Evolutionary conservation across 192 early-diverging fungal species (phyloP).

Genomic region (Coemansia sp.): DNA sequence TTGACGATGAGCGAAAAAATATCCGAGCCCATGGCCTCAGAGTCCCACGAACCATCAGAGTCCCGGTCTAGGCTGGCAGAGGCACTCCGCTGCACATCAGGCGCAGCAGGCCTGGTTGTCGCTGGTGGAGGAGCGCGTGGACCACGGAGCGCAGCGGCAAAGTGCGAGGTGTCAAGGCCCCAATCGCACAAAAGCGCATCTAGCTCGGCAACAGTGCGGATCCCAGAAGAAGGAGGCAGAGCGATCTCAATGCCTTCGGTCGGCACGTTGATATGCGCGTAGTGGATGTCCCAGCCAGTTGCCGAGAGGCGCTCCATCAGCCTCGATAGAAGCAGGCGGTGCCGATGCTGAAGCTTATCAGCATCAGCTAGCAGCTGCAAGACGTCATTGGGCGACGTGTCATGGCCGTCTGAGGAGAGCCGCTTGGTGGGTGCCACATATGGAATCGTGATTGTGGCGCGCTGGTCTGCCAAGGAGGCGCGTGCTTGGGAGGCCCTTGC

Average conservation of each 20-base stretch:
- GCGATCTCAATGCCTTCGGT: constrained; percentile 30
- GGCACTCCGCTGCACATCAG: not conserved
- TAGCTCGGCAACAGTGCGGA: constrained; percentile 18
- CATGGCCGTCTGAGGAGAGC: not conserved
- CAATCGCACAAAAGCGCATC: constrained; percentile 37
- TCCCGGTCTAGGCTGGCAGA: not conserved
- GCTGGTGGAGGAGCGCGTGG: constrained; percentile 4
- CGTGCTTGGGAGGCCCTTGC: constrained; percentile 15
- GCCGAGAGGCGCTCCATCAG: constrained; percentile 39
- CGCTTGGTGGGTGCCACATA: constrained; percentile 6
- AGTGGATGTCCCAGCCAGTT: constrained; percentile 38
- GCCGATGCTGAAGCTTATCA: constrained; percentile 21
- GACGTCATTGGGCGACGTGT: constrained; percentile 17
- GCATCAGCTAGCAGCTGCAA: constrained; percentile 22
- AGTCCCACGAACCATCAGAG: constrained; percentile 1
- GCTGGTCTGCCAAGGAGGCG: constrained; percentile 20
- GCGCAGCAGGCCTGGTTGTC: not conserved
- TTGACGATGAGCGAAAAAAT: constrained; percentile 53
- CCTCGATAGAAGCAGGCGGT: constrained; percentile 30
- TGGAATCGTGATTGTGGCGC: constrained; percentile 42
- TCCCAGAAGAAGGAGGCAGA: constrained; percentile 35
- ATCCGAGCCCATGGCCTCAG: constrained; percentile 34
- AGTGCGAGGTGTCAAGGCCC: constrained; percentile 37
- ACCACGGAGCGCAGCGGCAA: constrained; percentile 28
- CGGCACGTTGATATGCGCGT: constrained; percentile 14